These are phyloP conservation scores for Ambrosiella cleistominuta DNA, from an alignment of 2,329 filamentous ascomycete species.

Conservation along the genomic window DNA sequence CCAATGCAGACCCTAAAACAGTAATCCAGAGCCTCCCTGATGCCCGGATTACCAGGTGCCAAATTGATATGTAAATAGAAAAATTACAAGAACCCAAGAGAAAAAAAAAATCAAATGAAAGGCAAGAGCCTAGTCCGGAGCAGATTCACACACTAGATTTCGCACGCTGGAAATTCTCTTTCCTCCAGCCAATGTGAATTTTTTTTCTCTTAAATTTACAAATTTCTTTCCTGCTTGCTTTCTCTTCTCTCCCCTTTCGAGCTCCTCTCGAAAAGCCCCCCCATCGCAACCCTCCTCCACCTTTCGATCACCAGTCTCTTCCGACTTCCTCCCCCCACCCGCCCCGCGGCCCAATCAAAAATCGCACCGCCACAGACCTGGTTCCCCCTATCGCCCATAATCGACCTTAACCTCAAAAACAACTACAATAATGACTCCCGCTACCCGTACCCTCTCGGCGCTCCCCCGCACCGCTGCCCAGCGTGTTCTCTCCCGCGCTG, in stretches of 20 bases:
- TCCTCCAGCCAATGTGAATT: not conserved
- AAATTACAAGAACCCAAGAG: not conserved
- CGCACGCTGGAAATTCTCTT: not conserved
- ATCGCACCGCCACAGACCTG: conserved; percentile 6
- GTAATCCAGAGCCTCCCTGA: not conserved
- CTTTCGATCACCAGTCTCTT: not conserved
- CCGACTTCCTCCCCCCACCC: conserved; percentile 8
- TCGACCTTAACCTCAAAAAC: conserved; percentile 1
- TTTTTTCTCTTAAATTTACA: not conserved
- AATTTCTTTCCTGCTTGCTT: conserved; percentile 4
- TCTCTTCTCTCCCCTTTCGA: conserved; percentile 3
- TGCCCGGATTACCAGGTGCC: not conserved
- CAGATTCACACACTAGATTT: not conserved
- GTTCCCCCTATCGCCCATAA: not conserved
- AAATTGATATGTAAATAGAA: not conserved
- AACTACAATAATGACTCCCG: conserved; percentile 25
- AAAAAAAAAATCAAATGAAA: not conserved
- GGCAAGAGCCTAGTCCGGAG: not conserved
- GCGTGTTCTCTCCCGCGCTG: conserved; percentile 12
- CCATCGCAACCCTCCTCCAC: not conserved
- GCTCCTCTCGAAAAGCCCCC: conserved; percentile 4
- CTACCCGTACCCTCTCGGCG: conserved; percentile 24
- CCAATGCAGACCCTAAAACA: not conserved
- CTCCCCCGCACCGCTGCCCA: conserved; percentile 14
- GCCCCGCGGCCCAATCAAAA: conserved; percentile 3